Conservation (phyloP, 345 rosid species). For the Cardamine chenopodiifolia region DNA sequence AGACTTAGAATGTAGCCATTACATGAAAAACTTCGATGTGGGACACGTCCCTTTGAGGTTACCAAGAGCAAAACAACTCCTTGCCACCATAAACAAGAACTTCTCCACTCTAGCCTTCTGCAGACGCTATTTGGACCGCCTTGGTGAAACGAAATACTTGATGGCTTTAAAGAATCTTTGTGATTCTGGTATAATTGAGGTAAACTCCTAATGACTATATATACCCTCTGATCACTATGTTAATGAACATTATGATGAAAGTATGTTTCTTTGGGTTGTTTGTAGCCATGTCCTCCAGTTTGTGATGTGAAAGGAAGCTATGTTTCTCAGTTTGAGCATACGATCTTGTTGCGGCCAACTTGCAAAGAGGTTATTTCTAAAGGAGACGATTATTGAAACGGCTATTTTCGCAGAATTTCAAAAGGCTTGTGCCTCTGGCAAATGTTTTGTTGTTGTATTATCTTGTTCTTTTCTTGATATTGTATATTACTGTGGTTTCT, state of each 20-base stretch:
- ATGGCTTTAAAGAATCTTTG: slow-evolving; percentile 93
- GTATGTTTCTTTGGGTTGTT: slow-evolving; percentile 6
- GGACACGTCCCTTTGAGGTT: slow-evolving; percentile 83
- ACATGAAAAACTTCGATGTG: slow-evolving; percentile 80
- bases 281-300: slow-evolving; percentile 77
- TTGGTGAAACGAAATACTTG: slow-evolving; percentile 89
- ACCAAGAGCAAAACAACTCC: slow-evolving; percentile 91
- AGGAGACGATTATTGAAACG: slow-evolving; percentile 69
- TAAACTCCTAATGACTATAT: slow-evolving; percentile 17
- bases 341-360: slow-evolving; percentile 77
- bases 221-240: neutral
- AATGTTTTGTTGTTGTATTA: neutral
- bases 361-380: slow-evolving; percentile 88
- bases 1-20: slow-evolving; percentile 96
- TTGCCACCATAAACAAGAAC: slow-evolving; percentile 85
- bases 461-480: neutral
- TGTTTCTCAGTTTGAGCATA: slow-evolving; percentile 84
- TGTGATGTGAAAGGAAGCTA: slow-evolving; percentile 81
- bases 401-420: neutral
- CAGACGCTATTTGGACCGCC: slow-evolving; percentile 84
- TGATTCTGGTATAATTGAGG: slow-evolving; percentile 83
- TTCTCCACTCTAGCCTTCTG: slow-evolving; percentile 93
- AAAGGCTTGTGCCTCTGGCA: neutral
- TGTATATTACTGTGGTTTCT: neutral
- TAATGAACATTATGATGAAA: slow-evolving; percentile 5